These are phyloP conservation scores for Orobanche coerulescens DNA, from an alignment of 257 asterid genomes.

Conservation along the genomic window DNA sequence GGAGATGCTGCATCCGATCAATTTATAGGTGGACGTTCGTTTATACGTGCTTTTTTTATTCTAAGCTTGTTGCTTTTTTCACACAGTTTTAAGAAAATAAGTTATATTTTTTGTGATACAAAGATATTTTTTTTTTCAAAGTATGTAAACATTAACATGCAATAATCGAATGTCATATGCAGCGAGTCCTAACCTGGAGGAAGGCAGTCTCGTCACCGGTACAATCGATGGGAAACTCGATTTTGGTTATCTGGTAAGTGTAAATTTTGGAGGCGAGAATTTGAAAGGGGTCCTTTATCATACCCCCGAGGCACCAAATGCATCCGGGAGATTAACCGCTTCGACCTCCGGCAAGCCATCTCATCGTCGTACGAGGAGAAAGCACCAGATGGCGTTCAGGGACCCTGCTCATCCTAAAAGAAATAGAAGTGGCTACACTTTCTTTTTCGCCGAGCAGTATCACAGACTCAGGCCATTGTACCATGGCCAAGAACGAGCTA, in stretches of 20 bases:
- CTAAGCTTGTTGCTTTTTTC: not conserved
- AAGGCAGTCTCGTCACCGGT: constrained; percentile 57
- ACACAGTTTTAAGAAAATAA: no score
- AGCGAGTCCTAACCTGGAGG: constrained; percentile 45
- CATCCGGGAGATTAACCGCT: constrained; percentile 27
- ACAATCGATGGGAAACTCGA: constrained; percentile 89
- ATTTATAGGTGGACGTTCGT: constrained; percentile 41
- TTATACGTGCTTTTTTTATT: not conserved
- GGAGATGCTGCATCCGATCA: constrained; percentile 36
- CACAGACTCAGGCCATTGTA: constrained; percentile 59
- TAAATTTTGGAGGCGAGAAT: constrained; percentile 58
- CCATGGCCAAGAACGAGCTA: constrained; percentile 83
- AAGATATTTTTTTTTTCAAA: not conserved
- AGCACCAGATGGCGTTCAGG: constrained; percentile 38
- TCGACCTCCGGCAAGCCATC: constrained; percentile 16
- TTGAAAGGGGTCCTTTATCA: constrained; percentile 84
- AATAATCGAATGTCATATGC: constrained; percentile 25
- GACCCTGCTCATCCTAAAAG: constrained; percentile 76
- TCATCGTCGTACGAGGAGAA: constrained; percentile 36
- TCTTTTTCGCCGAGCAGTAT: constrained; percentile 88
- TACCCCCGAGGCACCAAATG: constrained; percentile 31
- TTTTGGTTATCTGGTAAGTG: constrained; percentile 68
- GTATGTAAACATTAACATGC: constrained; percentile 9
- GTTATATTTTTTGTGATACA: no score
- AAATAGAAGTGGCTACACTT: constrained; percentile 79